Conservation (phyloP, 345 rosid genomes). For the Arabidopsis arenosa region DNA sequence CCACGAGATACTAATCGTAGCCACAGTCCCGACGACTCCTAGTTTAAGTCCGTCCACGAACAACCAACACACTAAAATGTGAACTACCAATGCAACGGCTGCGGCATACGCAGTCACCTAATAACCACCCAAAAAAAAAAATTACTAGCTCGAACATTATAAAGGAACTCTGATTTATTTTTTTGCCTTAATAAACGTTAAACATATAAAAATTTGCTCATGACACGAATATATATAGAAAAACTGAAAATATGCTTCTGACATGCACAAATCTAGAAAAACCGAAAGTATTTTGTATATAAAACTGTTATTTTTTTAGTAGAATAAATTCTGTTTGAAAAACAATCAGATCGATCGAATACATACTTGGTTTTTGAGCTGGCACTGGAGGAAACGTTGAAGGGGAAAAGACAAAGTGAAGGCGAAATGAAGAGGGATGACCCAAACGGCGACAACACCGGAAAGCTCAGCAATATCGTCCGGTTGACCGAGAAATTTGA, state of each 20-base stretch:
- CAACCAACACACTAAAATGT: constrained; percentile 57
- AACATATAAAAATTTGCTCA: neutral
- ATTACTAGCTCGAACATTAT: neutral
- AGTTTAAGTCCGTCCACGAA: constrained; percentile 51
- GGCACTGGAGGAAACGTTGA: constrained; percentile 71
- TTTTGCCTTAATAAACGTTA: neutral
- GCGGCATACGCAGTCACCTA: constrained; percentile 54
- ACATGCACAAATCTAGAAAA: neutral
- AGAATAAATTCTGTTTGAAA: neutral
- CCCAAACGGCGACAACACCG: constrained; percentile 54
- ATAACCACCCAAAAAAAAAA: neutral
- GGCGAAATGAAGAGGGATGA: constrained; percentile 69
- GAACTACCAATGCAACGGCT: constrained; percentile 47
- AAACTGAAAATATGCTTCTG: neutral
- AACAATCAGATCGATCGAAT: neutral
- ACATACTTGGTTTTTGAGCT: constrained; percentile 52
- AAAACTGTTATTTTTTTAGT: neutral
- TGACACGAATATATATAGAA: too few species aligned
- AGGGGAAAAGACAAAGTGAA: constrained; percentile 61
- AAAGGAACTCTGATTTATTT: neutral
- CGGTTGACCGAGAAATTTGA: constrained; percentile 66
- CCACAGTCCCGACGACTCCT: constrained; percentile 58
- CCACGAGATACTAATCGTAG: constrained; percentile 64
- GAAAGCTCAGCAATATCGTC: constrained; percentile 71
- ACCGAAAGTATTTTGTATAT: neutral